A percentile compares a stretch with the other conserved stretches of the same genome.
Evolutionary conservation across 2,329 filamentous ascomycete species (phyloP).

Genomic region (Cordyceps javanica): DNA sequence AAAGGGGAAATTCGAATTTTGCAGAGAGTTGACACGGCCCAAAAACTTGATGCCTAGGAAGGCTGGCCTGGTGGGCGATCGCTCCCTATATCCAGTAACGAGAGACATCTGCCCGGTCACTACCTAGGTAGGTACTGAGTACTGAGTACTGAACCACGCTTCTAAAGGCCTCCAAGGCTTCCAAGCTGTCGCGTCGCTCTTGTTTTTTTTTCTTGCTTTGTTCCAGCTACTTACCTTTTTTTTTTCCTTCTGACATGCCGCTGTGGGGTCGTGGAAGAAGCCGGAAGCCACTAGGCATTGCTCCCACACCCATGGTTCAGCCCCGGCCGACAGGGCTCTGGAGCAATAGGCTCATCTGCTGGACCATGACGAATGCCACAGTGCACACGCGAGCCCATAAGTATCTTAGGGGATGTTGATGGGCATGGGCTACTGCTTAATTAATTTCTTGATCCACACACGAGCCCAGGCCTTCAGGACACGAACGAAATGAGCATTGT

Average conservation of each 20-base stretch:
- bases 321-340: neutral
- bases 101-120: no score
- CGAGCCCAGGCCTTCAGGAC: neutral
- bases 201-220: neutral
- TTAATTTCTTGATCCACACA: conserved; percentile 4
- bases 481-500: conserved; percentile 9
- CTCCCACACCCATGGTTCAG: conserved; percentile 3
- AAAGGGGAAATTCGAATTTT: neutral
- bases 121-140: neutral
- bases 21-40: neutral
- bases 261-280: conserved; percentile 13
- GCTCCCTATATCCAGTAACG: no score
- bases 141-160: no score
- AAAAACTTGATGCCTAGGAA: neutral
- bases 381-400: conserved; percentile 5
- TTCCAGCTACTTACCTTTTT: neutral
- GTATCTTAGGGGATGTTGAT: no score
- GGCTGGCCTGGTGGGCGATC: neutral
- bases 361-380: conserved; percentile 1
- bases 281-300: conserved; percentile 10
- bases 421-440: no score
- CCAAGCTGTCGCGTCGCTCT: conserved; percentile 4
- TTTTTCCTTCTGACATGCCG: neutral
- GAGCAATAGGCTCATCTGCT: conserved; percentile 11
- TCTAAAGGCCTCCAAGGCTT: neutral